A percentile compares a stretch with the other conserved stretches of the same genome.
phyloP scores from a whole-genome alignment of 257 asterid species.

The Petrea volubilis region DNA sequence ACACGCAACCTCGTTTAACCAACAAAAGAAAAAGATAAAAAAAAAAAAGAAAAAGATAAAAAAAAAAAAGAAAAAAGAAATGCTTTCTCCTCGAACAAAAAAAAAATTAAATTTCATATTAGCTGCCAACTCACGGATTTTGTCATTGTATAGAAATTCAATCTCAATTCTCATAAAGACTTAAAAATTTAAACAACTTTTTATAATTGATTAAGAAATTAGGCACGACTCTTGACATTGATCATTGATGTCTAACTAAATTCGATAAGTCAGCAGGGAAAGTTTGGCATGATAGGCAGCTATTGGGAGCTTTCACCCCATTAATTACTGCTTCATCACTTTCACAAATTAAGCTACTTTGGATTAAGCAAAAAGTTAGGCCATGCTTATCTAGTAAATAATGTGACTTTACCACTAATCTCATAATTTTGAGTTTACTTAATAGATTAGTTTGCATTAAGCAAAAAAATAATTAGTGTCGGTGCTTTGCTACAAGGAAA shows the following conservation, averaged over 20 bases:
- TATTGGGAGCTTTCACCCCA: slow-evolving; percentile 20
- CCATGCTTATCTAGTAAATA: background rate
- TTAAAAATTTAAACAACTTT: too few relatives aligned
- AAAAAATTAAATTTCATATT: too few relatives aligned
- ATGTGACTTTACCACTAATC: background rate
- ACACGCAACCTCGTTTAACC: too few relatives aligned
- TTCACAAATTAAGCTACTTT: background rate
- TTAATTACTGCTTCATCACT: slow-evolving; percentile 20
- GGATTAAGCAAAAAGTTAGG: background rate
- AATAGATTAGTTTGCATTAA: too few relatives aligned
- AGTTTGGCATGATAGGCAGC: slow-evolving; percentile 32
- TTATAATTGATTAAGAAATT: slow-evolving; percentile 37
- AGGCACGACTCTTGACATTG: slow-evolving; percentile 36
- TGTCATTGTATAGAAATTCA: too few relatives aligned
- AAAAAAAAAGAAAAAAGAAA: too few relatives aligned
- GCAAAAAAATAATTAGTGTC: background rate
- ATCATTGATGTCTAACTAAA: slow-evolving; percentile 33
- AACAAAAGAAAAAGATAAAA: too few relatives aligned
- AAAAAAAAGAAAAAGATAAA: too few relatives aligned
- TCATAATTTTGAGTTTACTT: background rate
- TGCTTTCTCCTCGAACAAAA: too few relatives aligned
- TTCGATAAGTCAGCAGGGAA: slow-evolving; percentile 24
- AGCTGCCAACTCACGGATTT: too few relatives aligned
- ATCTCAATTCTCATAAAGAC: too few relatives aligned
- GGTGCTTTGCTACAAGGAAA: too few relatives aligned